Conservation (phyloP, 495 filamentous ascomycete species). For the Neurospora pannonica region DNA sequence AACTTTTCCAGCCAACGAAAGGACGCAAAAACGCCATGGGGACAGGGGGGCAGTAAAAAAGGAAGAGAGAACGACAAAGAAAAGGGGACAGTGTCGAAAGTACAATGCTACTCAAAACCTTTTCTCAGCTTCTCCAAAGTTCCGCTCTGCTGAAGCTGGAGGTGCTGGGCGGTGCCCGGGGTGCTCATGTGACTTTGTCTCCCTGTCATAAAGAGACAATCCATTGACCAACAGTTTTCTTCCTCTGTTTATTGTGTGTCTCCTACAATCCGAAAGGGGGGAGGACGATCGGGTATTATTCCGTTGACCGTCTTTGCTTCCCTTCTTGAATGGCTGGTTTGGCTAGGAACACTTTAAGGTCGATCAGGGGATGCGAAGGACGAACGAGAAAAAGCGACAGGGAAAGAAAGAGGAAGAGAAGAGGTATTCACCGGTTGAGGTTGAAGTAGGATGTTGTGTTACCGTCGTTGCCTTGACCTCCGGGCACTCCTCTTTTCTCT, state of each 20-base stretch:
- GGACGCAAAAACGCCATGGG: neutral
- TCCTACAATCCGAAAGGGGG: no score
- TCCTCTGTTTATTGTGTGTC: no score
- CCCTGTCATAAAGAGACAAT: neutral
- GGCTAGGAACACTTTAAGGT: neutral
- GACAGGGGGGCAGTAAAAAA: neutral
- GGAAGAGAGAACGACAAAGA: no score
- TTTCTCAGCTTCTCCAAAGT: neutral
- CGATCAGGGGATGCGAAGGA: neutral
- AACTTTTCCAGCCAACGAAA: neutral
- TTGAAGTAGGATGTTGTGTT: neutral
- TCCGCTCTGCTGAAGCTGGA: no score
- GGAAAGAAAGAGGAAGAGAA: neutral
- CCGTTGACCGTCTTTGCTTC: neutral
- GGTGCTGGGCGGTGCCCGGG: no score
- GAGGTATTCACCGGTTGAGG: neutral
- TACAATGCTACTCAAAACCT: no score
- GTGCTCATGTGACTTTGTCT: neutral
- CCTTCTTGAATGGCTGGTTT: no score
- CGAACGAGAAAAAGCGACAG: neutral
- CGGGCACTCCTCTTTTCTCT: no score
- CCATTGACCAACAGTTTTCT: neutral
- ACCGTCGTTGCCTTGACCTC: no score
- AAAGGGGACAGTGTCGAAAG: neutral
- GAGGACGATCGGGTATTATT: no score